Evolutionary conservation across 495 filamentous ascomycete species (phyloP).

Genomic region (Podospora bellae-mahoneyi): DNA sequence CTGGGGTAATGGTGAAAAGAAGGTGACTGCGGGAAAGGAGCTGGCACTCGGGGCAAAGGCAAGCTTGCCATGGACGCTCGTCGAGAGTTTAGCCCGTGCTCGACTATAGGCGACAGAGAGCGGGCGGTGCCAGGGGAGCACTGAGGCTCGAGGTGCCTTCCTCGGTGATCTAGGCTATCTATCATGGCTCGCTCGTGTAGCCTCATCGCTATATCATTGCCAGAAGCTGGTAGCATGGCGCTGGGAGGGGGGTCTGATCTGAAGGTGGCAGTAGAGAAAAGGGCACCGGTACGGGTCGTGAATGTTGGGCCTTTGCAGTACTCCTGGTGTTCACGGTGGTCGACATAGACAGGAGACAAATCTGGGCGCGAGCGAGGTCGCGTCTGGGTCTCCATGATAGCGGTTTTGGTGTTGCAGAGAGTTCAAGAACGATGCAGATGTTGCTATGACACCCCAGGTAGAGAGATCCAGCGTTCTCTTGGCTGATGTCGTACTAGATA

Average conservation of each 20-base stretch:
- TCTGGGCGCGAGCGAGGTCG: constrained; percentile 28
- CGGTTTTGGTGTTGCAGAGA: not conserved
- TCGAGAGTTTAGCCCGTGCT: constrained; percentile 20
- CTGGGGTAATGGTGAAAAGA: constrained; percentile 14
- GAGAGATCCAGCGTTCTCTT: too few species aligned
- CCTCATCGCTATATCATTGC: constrained; percentile 37
- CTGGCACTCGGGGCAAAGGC: constrained; percentile 15
- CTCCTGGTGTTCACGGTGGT: constrained; percentile 22
- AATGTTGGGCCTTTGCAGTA: constrained; percentile 19
- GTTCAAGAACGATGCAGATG: not conserved
- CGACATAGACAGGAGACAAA: constrained; percentile 41
- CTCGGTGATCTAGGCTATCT: constrained; percentile 37
- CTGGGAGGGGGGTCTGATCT: constrained; percentile 34
- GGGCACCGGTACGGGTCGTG: constrained; percentile 22
- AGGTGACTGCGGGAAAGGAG: constrained; percentile 17
- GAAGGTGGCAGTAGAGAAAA: constrained; percentile 30
- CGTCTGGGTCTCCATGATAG: constrained; percentile 29
- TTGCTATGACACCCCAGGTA: not conserved
- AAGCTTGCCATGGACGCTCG: constrained; percentile 19
- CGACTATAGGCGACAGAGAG: constrained; percentile 31
- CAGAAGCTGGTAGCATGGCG: constrained; percentile 35
- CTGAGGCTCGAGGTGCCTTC: constrained; percentile 19
- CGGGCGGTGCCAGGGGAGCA: constrained; percentile 12
- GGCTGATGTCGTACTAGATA: not conserved
- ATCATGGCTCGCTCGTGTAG: constrained; percentile 41